Evolutionary conservation across 2,329 filamentous ascomycete species (phyloP), one percentile per base, ranked within the genome.

Genomic region (Pseudogymnoascus sp.): DNA sequence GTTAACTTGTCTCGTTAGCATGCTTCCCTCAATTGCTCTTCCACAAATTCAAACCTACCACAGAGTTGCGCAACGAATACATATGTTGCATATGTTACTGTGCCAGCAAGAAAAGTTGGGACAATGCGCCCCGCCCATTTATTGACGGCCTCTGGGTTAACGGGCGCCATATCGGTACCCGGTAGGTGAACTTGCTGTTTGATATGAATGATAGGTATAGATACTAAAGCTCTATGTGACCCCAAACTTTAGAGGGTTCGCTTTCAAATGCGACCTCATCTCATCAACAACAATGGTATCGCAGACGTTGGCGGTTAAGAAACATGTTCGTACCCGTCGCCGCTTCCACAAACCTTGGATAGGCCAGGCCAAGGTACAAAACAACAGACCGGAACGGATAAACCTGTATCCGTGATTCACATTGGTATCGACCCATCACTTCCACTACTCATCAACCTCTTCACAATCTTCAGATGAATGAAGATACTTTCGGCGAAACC

Each of bases 41-140:
- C 61, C 40, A 26, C 46, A 40, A 46, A 40, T 61, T 19, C 40
- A 56, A 64, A 79, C 87, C 72, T 75, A 92, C 89, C 78, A 72
- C 88, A 89, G 65, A 92, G 75, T 53, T 81, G 81, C 66, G 82
- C 86, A 59, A 89, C 84, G 59, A 92, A 74, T 12, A 86, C 86
- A 76, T 89, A 96, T 35, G 85, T 89, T 19, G 84, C 84, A 74
- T 90, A 91, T 38, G 81, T 86, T 65, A 90, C 81, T 38, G 84
- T 79, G 31, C 81, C 87, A 35, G 86, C 75, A 41, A 96, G 82
- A 60, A 93, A 72, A 40, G 87, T 68, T 3, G 92, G 92, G 63
- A 96, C 85, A 63, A 89, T 75, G 24, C 71, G 65, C 24, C 71
- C 72, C 4, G 68, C 69, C 71, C 71, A 73, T 28, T 68, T 64